phyloP scores from a whole-genome alignment of 768 basidiomycete genomes.

The Boletus vinaceobasis region DNA sequence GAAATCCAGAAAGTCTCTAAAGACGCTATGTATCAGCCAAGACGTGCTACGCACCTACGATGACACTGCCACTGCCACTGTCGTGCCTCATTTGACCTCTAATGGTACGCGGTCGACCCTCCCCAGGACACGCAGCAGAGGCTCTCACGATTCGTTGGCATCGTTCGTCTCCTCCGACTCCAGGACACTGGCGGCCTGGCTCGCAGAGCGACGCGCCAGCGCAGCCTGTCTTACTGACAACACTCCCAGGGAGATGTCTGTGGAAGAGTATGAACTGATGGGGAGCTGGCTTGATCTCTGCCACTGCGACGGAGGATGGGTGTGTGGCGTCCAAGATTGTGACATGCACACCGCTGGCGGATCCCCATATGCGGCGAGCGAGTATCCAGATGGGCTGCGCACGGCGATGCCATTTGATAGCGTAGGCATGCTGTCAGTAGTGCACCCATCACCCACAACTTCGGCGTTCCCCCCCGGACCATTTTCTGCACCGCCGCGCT shows the following conservation, averaged over 20 bases:
- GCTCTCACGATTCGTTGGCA: constrained; percentile 20
- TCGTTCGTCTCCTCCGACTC: constrained; percentile 36
- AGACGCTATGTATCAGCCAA: constrained; percentile 7
- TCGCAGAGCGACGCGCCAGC: constrained; percentile 36
- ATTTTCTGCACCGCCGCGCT: constrained; percentile 17
- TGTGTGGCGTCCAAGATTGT: constrained; percentile 29
- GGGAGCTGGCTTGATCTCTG: constrained; percentile 45
- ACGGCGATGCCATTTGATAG: constrained; percentile 26
- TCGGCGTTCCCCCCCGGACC: constrained; percentile 12
- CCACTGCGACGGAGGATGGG: constrained; percentile 22
- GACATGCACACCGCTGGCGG: constrained; percentile 32
- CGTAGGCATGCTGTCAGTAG: constrained; percentile 12
- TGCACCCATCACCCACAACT: neutral
- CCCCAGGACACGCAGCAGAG: constrained; percentile 11
- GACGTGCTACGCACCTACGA: constrained; percentile 10
- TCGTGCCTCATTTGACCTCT: neutral
- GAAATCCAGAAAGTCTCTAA: constrained; percentile 12
- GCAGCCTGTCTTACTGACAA: constrained; percentile 28
- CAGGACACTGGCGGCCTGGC: constrained; percentile 33
- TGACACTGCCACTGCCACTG: neutral
- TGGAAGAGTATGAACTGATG: constrained; percentile 45
- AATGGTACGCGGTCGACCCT: constrained; percentile 3
- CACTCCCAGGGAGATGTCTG: constrained; percentile 33
- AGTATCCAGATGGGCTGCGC: constrained; percentile 16
- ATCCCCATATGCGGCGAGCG: constrained; percentile 29